A percentile compares a stretch with the other conserved stretches of the same genome.
These are phyloP conservation scores for Capronia americana DNA, from an alignment of 2,329 filamentous ascomycete genomes.

Conservation along the genomic window DNA sequence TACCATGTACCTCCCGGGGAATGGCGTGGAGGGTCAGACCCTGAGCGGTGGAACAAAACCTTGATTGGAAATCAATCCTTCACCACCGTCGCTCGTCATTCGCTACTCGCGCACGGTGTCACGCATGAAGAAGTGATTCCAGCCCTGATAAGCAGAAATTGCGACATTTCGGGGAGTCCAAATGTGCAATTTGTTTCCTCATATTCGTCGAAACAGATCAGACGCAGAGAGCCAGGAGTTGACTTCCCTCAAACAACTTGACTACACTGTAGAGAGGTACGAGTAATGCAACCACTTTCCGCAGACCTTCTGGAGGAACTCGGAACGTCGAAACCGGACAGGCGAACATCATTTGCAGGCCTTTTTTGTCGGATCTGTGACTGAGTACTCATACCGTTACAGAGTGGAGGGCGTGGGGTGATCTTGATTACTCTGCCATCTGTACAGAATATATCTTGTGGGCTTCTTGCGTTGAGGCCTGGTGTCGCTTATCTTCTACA, in stretches of 20 bases:
- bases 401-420: neutral
- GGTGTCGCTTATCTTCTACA: neutral
- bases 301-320: neutral
- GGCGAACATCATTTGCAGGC: neutral
- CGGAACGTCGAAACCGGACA: no score
- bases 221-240: neutral
- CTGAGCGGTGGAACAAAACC: neutral
- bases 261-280: neutral
- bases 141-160: neutral
- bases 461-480: neutral
- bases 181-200: neutral
- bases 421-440: neutral
- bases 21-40: slow-evolving; percentile 5
- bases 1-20: neutral
- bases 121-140: neutral
- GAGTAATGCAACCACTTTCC: neutral
- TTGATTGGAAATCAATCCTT: slow-evolving; percentile 19
- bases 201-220: neutral
- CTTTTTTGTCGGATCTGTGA: neutral
- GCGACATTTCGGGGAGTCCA: neutral
- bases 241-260: neutral
- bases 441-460: neutral
- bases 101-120: neutral
- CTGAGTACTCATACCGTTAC: neutral
- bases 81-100: neutral